These are phyloP conservation scores for Lathyrus tuberosus DNA, from an alignment of 306 rosid species.

Conservation along the genomic window DNA sequence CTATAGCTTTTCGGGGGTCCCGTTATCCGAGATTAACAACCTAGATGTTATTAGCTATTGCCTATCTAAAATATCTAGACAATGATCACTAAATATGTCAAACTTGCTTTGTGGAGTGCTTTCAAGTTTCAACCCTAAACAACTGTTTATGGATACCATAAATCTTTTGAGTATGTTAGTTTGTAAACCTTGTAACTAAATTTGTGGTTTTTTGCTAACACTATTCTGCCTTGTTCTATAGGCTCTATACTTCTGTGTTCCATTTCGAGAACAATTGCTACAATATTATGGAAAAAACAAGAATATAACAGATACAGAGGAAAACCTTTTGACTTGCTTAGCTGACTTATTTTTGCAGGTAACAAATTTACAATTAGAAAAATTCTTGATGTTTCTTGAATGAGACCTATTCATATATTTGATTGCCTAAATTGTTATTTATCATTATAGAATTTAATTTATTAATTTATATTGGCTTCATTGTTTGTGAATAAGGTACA, in stretches of 20 bases:
- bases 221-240: constrained; percentile 40
- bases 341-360: constrained; percentile 98
- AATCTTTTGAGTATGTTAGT: constrained; percentile 1
- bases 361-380: constrained; percentile 33
- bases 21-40: no score
- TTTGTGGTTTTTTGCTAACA: constrained; percentile 29
- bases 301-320: constrained; percentile 68
- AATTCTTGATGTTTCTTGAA: background rate
- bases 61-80: background rate
- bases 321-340: constrained; percentile 94
- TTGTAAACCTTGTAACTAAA: constrained; percentile 4
- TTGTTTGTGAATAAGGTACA: background rate
- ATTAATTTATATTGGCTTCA: background rate
- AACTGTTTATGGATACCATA: background rate
- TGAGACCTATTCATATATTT: constrained; percentile 11
- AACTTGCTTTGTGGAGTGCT: background rate
- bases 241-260: constrained; percentile 98
- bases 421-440: background rate
- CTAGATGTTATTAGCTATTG: background rate
- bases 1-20: no score
- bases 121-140: constrained; percentile 3
- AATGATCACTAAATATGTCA: background rate
- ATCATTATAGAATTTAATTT: constrained; percentile 23
- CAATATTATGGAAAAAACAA: constrained; percentile 80
- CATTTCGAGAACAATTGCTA: constrained; percentile 91